These are phyloP conservation scores for Discostella pseudostelligera DNA, from an alignment of 108 stramenopile species.

Conservation along the genomic window DNA sequence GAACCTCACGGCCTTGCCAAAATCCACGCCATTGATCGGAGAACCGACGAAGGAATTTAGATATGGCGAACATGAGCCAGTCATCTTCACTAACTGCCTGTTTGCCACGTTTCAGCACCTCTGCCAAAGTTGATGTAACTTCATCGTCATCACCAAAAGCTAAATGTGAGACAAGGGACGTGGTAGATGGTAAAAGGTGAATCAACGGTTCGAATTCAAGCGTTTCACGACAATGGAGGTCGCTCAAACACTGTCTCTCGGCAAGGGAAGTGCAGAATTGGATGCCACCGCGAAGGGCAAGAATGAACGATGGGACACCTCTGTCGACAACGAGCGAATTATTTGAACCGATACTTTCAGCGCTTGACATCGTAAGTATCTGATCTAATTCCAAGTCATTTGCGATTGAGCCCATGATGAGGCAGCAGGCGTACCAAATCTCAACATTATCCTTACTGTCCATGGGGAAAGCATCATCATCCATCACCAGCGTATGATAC, in stretches of 20 bases:
- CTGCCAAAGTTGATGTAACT: neutral
- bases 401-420: constrained; percentile 38
- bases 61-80: constrained; percentile 12
- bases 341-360: constrained; percentile 6
- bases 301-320: constrained; percentile 21
- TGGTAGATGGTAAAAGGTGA: constrained; percentile 30
- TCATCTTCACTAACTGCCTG: constrained; percentile 9
- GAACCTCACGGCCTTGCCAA: neutral
- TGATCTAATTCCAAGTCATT: constrained; percentile 39
- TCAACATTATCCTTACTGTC: constrained; percentile 6
- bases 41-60: constrained; percentile 16
- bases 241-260: constrained; percentile 6
- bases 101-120: neutral
- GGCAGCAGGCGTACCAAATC: constrained; percentile 26
- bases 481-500: neutral
- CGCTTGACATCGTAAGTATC: constrained; percentile 9
- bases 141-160: constrained; percentile 7
- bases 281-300: constrained; percentile 19
- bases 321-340: too few species aligned
- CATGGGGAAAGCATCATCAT: neutral
- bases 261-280: constrained; percentile 18
- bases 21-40: neutral
- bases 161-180: constrained; percentile 17
- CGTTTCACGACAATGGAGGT: neutral
- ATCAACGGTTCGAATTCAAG: constrained; percentile 21